Evolutionary conservation across 2,329 filamentous ascomycete genomes (phyloP), one percentile per base, ranked within the genome.

Genomic region (Penicillium sp.): DNA sequence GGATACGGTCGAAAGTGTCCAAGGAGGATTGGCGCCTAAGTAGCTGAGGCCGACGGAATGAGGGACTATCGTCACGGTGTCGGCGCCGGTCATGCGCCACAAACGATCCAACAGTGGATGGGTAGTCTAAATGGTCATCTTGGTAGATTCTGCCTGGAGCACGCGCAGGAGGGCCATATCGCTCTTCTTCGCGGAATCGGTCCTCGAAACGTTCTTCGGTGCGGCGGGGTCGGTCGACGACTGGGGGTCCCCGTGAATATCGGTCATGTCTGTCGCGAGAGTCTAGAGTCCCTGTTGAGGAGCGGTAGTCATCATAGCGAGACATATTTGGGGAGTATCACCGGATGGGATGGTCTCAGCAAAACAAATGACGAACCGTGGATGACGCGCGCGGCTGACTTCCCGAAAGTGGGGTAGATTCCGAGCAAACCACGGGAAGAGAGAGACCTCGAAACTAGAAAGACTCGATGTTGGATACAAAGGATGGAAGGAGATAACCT

Each of bases 1-100:
- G 86, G 25, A 83, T 83, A 41, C 90, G 84, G 70, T 96, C 91
- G 65, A 89, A 95, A 0, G 88, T 95, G 68, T 95, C 91, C 33
- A 95, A 77, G 44, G 89, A 95, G 12, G 89, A 95, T 68, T 95
- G 90, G 36, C 91, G 82, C 50, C 91, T 82, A 42, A 93, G 64
- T 55, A 91, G 78, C 27, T 77, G 77, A 2, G 89, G 90, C 38
- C 87, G 79, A 29, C 79, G 77, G 38, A 61, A 58, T 18, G 75
- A 73, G 36, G 76, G 72, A 46, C 76, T 72, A 2, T 78, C 80
- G 9, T 80, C 79, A 44, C 56, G 54, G 28, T 80, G 79, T 45
- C 79, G 76, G 50, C 82, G 81, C 58, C 75, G 69, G 43, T 80
- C 75, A 38, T 79, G 81, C 44, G 81, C 78, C 50, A 74, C 78